Conservation (phyloP, 1,284 basidiomycete genomes). For the Microbotryum scabiosae region DNA sequence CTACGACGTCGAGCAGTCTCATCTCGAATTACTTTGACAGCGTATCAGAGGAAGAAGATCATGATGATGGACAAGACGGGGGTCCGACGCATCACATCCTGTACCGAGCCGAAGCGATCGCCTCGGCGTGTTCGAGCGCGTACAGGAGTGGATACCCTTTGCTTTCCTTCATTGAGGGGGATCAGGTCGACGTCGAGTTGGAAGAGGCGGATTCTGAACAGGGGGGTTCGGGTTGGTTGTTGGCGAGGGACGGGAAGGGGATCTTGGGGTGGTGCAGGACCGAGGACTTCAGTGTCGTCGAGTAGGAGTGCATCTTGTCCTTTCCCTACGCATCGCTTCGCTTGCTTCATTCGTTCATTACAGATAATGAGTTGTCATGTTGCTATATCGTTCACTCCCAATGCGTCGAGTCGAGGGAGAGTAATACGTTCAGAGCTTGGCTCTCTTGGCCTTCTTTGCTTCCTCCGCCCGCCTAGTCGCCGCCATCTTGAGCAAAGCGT, state of each 20-base stretch:
- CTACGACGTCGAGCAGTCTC: background rate
- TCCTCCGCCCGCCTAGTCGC: background rate
- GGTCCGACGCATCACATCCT: slow-evolving; percentile 2
- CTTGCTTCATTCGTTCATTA: no score
- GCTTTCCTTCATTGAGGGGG: slow-evolving; percentile 14
- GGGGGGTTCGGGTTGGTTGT: slow-evolving; percentile 28
- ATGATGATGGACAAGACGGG: slow-evolving; percentile 4
- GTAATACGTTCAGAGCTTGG: no score
- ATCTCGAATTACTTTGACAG: slow-evolving; percentile 18
- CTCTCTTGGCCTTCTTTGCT: background rate
- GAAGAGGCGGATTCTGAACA: slow-evolving; percentile 27
- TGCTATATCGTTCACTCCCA: no score
- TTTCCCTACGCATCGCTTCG: no score
- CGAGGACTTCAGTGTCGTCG: slow-evolving; percentile 25
- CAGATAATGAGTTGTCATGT: no score
- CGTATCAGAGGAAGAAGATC: background rate
- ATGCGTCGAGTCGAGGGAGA: no score
- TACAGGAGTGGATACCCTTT: slow-evolving; percentile 21
- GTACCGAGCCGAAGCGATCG: slow-evolving; percentile 27
- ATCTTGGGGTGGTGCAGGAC: slow-evolving; percentile 22
- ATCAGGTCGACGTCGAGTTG: slow-evolving; percentile 19
- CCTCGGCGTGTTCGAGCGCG: slow-evolving; percentile 7
- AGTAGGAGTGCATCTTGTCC: slow-evolving; percentile 5
- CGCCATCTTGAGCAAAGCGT: slow-evolving; percentile 43
- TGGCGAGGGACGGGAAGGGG: slow-evolving; percentile 14